phyloP scores from a whole-genome alignment of 805 yeast species.

The Nakazawaea ambrosiae region DNA sequence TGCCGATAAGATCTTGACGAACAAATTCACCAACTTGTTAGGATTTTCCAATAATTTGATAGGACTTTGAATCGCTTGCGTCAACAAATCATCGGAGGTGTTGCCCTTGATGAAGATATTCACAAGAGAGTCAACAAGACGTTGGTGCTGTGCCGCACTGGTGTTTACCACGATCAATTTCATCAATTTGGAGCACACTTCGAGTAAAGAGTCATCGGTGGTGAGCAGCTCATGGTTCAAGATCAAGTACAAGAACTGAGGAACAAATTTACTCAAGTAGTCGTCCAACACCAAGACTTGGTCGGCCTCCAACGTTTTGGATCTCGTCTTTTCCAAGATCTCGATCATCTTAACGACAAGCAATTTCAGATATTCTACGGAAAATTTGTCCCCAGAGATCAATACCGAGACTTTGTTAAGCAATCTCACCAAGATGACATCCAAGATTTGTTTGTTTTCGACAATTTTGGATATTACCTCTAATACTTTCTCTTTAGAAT shows the following conservation, averaged over 20 bases:
- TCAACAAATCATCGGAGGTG: constrained; percentile 12
- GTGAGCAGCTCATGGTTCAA: constrained; percentile 12
- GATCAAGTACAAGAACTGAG: constrained; percentile 25
- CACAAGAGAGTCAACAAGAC: constrained; percentile 31
- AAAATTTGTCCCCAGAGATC: constrained; percentile 1
- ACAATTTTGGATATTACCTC: constrained; percentile 30
- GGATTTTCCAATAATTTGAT: constrained; percentile 21
- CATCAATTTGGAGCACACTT: constrained; percentile 32
- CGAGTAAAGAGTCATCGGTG: constrained; percentile 23
- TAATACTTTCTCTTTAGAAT: constrained; percentile 26
- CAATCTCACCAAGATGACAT: constrained; percentile 35
- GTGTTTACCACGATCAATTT: constrained; percentile 33
- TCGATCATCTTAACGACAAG: constrained; percentile 18
- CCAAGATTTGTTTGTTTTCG: constrained; percentile 35
- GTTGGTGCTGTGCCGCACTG: constrained; percentile 38
- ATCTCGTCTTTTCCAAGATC: constrained; percentile 13
- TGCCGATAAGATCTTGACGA: constrained; percentile 42
- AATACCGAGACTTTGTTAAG: constrained; percentile 29
- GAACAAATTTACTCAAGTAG: constrained; percentile 37
- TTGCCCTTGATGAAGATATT: constrained; percentile 27
- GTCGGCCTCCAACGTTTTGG: not conserved
- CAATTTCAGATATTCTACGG: constrained; percentile 17
- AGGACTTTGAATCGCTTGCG: constrained; percentile 13
- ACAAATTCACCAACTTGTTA: constrained; percentile 28
- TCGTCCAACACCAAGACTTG: constrained; percentile 16